A percentile compares a stretch with the other conserved stretches of the same genome.
Conservation (phyloP, 2,329 filamentous ascomycete species). For the Peltaster fructicola region DNA sequence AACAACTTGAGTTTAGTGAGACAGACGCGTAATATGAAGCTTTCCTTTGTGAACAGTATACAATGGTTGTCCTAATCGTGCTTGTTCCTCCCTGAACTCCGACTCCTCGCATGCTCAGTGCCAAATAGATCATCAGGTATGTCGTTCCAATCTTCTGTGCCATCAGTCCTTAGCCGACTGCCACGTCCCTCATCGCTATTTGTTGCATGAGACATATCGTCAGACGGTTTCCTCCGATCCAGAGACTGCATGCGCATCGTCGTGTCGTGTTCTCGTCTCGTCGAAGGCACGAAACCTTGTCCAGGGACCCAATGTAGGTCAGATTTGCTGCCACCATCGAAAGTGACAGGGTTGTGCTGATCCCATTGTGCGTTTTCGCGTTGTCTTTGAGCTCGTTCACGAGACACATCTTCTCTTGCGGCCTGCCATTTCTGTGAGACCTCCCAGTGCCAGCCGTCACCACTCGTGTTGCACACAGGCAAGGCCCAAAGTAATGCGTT, state of each 20-base stretch:
- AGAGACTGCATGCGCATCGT: conserved; percentile 25
- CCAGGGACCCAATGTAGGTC: conserved; percentile 11
- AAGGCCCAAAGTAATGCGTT: conserved; percentile 56
- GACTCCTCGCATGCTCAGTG: conserved; percentile 11
- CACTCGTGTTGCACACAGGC: conserved; percentile 68
- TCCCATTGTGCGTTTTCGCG: conserved; percentile 10
- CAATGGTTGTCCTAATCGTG: too few relatives aligned
- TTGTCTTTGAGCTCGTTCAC: conserved; percentile 29
- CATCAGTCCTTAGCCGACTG: conserved; percentile 7
- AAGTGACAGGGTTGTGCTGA: conserved; percentile 1
- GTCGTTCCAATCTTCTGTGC: conserved; percentile 30
- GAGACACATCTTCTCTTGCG: conserved; percentile 37
- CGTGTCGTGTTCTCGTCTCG: conserved; percentile 5
- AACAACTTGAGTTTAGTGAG: too few relatives aligned
- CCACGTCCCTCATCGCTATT: conserved; percentile 21
- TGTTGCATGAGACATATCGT: conserved; percentile 9
- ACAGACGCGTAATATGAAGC: too few relatives aligned
- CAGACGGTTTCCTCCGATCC: conserved; percentile 14
- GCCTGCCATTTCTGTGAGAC: conserved; percentile 62
- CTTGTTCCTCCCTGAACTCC: conserved; percentile 14
- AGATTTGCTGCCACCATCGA: conserved; percentile 2
- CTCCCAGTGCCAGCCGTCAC: conserved; percentile 92
- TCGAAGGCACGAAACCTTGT: background rate
- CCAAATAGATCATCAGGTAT: conserved; percentile 27
- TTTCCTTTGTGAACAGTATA: too few relatives aligned